Evolutionary conservation across 2,329 filamentous ascomycete genomes (phyloP).

Genomic region (Fusarium sp.): DNA sequence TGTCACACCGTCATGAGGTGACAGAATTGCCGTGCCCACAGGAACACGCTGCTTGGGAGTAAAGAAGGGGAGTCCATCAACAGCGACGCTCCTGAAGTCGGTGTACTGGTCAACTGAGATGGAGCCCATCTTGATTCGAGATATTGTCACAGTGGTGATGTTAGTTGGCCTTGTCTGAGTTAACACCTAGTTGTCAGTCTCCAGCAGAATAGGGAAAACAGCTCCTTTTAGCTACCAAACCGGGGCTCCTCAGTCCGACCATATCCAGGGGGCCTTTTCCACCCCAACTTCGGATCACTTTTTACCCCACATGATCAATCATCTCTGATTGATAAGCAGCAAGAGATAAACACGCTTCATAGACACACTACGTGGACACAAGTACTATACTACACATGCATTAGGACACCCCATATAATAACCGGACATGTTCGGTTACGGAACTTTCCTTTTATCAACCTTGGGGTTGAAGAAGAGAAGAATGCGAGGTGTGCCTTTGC

Average conservation of each 20-base stretch:
- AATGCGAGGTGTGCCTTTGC: not conserved
- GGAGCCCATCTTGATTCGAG: not conserved
- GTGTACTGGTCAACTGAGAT: not conserved
- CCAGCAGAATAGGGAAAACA: not conserved
- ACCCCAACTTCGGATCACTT: not conserved
- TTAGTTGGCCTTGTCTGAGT: not conserved
- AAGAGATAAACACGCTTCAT: not conserved
- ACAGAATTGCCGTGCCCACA: not conserved
- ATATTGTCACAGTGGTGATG: not conserved
- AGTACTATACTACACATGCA: not conserved
- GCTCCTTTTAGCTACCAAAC: not conserved
- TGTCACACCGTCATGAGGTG: not conserved
- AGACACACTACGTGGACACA: not conserved
- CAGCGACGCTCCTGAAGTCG: not conserved
- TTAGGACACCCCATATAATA: not conserved
- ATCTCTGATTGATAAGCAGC: not conserved
- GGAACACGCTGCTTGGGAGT: not conserved
- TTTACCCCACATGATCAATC: not conserved
- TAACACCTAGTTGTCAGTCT: not conserved
- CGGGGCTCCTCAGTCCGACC: not conserved
- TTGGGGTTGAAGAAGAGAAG: not conserved
- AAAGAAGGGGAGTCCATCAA: not conserved
- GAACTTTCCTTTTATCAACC: not conserved
- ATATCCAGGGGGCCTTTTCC: not conserved
- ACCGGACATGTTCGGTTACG: not conserved